phyloP scores from a whole-genome alignment of 116 monocot species.

The Posidonia oceanica region DNA sequence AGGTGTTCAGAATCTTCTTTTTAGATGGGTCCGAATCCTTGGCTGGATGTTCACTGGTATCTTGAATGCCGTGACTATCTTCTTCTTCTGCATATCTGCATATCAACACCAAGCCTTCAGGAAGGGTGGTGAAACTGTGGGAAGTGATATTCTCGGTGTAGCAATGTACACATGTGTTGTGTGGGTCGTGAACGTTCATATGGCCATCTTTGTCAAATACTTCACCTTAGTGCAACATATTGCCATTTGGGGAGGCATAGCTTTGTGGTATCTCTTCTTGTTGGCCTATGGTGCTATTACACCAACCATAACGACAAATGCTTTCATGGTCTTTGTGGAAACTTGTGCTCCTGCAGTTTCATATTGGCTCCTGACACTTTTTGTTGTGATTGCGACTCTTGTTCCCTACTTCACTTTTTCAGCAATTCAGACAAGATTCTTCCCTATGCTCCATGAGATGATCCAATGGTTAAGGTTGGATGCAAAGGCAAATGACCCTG shows the following conservation, averaged over 20 bases:
- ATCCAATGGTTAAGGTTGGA: conserved; percentile 29
- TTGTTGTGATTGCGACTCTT: conserved; percentile 24
- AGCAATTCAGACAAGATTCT: conserved; percentile 22
- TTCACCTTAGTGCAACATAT: conserved; percentile 52
- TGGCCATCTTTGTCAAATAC: conserved; percentile 38
- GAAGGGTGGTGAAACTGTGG: conserved; percentile 17
- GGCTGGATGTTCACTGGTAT: conserved; percentile 32
- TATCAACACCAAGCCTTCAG: conserved; percentile 19
- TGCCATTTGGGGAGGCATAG: conserved; percentile 45
- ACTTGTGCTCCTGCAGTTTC: conserved; percentile 19
- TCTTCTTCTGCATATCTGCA: conserved; percentile 21
- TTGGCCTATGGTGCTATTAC: conserved; percentile 29
- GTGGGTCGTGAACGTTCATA: conserved; percentile 56
- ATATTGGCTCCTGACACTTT: conserved; percentile 32
- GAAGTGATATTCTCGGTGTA: conserved; percentile 14
- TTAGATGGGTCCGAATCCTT: conserved; percentile 21
- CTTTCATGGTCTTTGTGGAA: conserved; percentile 31
- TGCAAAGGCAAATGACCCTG: conserved; percentile 20
- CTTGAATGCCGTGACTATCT: conserved; percentile 20
- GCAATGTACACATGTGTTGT: conserved; percentile 46
- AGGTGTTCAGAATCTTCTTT: conserved; percentile 32
- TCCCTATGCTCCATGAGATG: conserved; percentile 46
- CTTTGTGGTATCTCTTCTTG: conserved; percentile 43
- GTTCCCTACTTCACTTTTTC: conserved; percentile 36
- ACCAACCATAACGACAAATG: conserved; percentile 19